Base-by-base conservation (phyloP, 2,329 filamentous ascomycete species). In the Tolypocladium cylindrosporum region DNA sequence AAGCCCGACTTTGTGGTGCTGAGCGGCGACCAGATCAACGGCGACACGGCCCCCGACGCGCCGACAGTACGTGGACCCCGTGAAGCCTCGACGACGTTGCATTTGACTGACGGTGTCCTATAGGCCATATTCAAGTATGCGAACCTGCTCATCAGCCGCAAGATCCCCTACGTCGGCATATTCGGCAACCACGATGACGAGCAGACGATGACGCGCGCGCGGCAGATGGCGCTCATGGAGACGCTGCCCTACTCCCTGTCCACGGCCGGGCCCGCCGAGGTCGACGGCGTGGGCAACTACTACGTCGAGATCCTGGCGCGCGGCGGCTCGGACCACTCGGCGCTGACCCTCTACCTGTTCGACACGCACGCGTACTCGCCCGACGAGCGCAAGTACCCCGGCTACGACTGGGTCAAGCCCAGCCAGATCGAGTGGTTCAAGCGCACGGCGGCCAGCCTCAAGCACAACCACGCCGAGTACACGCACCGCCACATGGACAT, bases 121-220 rank as follows among this genome's bases (percentile, higher is more conserved):
- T 57, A 88, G 85, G 90, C 93, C 42, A 89, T 99, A 59, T 96
- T 95, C 79, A 99, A 99, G 74, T 91, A 92, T 66, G 89, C 90
- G 7, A 86, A 90, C 54, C 79, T 95, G 14, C 84, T 99, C 55
- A 88, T 91, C 61, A 85, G 91, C 70, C 89, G 89, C 70, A 90
- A 91, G 66, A 91, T 97, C 42, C 94, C 94, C 0, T 97, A 95
- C 67, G 90, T 91, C 19, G 87, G 88, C 60, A 97, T 99, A 60
- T 97, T 97, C 68, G 94, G 94, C 58, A 99, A 99, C 71, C 94
- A 99, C 72, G 94, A 99, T 68, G 93, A 97, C 67, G 93, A 97
- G 77, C 87, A 87, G 40, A 85, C 89, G 52, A 81, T 97, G 63
- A 84, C 86, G 19, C 88, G 94, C 58, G 77, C 82, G 5, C 83